Base-by-base conservation (phyloP, 2,329 filamentous ascomycete species). In the Beauveria sp. region DNA sequence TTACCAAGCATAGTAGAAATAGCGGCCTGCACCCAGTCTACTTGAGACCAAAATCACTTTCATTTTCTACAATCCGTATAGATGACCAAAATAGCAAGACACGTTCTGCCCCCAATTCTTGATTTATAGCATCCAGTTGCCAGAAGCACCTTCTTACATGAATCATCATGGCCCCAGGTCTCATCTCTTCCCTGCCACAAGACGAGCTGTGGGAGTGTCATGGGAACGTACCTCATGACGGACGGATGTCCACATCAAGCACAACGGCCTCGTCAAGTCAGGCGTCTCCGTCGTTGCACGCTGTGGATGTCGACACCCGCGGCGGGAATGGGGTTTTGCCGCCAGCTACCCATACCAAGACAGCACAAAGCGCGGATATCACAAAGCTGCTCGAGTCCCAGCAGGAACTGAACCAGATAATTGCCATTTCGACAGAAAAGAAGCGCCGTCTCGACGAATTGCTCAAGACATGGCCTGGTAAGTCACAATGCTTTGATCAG, bases 161-260 rank as follows among this genome's bases (percentile, higher is more conserved):
- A 43, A 60, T 5, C 24, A 46, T 26, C 6, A 59, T 59, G 57
- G 47, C 49, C n/a, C 57, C 57, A 24, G 57, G 57, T 7, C 47
- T 59, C 57, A 45, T 59, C 49, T 20, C 22, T 24, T n/a, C 38
- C 42, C 50, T 47, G 49, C 18, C 58, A 26, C 28, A 16, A 18
- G 40, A 26, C 26, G 58, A 60, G n/a, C 12, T 24, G 22, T 42
- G 18, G 38, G n/a, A 45, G 34, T 24, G 22, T 40, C 26, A 24
- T 18, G n/a, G 43, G 28, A 28, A 49, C 20, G 45, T 16, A 18
- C 26, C 45, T 26, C 58, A 20, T 24, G 18, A 54, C 12, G 30
- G 40, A 30, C 58, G 24, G 50, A 42, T 16, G 3, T 16, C 14
- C 20, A 18, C 55, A 40, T 34, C 58, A 28, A 43, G 14, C 57